Percentiles rank a stretch among this genome's conserved stretches.
Conservation (phyloP, 148 eudicot species). For the Fagopyrum tataricum region DNA sequence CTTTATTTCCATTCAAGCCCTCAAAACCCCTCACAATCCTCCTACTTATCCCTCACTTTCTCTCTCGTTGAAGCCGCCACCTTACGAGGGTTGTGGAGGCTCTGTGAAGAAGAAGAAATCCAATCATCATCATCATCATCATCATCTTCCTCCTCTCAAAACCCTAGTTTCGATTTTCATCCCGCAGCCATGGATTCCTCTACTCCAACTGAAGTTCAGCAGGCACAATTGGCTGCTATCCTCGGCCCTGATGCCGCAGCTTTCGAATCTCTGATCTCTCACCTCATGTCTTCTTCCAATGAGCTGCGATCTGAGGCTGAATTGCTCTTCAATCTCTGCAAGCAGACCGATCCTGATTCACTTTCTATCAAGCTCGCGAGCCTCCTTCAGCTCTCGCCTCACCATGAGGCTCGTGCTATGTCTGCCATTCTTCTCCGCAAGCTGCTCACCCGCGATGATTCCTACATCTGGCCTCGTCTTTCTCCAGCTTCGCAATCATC, state of each 20-base stretch:
- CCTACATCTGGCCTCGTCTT: conserved; percentile 59
- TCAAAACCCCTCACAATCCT: neutral
- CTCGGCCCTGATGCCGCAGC: conserved; percentile 60
- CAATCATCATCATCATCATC: neutral
- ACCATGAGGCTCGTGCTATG: conserved; percentile 67
- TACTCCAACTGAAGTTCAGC: conserved; percentile 42
- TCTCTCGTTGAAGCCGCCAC: conserved; percentile 6
- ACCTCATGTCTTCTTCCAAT: conserved; percentile 72
- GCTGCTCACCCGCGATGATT: conserved; percentile 55
- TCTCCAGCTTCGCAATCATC: conserved; percentile 44
- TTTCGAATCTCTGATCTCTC: conserved; percentile 69
- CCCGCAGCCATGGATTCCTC: conserved; percentile 32
- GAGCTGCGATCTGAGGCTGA: conserved; percentile 79
- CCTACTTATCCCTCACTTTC: neutral
- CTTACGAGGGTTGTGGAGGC: neutral
- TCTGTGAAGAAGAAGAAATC: neutral
- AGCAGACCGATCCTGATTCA: conserved; percentile 58
- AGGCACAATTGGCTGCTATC: conserved; percentile 59
- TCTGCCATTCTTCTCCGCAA: conserved; percentile 70
- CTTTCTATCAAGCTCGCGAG: conserved; percentile 63
- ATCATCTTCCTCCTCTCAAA: conserved; percentile 8
- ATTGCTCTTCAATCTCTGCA: conserved; percentile 55
- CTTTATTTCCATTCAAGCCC: neutral
- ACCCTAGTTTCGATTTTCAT: neutral
- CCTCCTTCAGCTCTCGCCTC: conserved; percentile 46